Evolutionary conservation across 106 monocot genomes (phyloP).

Genomic region (Agapanthus africanus): DNA sequence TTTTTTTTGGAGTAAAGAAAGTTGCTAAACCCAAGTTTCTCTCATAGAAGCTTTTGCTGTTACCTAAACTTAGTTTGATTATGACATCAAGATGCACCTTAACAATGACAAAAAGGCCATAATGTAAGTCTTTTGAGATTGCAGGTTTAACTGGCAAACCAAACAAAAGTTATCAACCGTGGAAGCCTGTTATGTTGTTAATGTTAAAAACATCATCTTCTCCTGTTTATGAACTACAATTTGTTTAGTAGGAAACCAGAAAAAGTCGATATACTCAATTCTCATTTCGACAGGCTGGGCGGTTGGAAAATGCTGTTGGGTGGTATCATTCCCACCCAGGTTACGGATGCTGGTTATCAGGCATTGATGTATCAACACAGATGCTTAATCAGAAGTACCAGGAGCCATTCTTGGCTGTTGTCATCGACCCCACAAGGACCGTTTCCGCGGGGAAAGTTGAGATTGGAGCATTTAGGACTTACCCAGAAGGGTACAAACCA

Average conservation of each 20-base stretch:
- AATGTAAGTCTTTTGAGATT: no score
- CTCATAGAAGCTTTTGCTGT: neutral
- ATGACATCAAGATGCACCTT: neutral
- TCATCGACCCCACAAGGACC: conserved; percentile 91
- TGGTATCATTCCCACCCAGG: conserved; percentile 99
- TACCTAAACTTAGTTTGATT: neutral
- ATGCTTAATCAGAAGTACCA: conserved; percentile 95
- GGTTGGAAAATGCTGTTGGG: conserved; percentile 87
- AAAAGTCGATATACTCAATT: no score
- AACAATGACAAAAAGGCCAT: no score
- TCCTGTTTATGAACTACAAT: no score
- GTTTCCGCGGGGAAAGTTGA: conserved; percentile 96
- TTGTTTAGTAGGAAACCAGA: no score
- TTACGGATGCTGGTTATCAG: conserved; percentile 96
- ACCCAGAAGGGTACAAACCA: conserved; percentile 85
- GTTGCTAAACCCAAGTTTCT: neutral
- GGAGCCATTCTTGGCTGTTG: conserved; percentile 92
- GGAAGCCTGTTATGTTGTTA: no score
- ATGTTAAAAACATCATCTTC: no score
- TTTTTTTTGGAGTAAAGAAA: neutral
- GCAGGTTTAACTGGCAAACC: neutral
- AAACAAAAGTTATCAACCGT: no score
- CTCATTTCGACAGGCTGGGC: conserved; percentile 89
- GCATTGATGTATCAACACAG: conserved; percentile 95
- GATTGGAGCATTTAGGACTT: conserved; percentile 96